phyloP scores from a whole-genome alignment of 2,329 filamentous ascomycete species.

The Cladosporium sp. region DNA sequence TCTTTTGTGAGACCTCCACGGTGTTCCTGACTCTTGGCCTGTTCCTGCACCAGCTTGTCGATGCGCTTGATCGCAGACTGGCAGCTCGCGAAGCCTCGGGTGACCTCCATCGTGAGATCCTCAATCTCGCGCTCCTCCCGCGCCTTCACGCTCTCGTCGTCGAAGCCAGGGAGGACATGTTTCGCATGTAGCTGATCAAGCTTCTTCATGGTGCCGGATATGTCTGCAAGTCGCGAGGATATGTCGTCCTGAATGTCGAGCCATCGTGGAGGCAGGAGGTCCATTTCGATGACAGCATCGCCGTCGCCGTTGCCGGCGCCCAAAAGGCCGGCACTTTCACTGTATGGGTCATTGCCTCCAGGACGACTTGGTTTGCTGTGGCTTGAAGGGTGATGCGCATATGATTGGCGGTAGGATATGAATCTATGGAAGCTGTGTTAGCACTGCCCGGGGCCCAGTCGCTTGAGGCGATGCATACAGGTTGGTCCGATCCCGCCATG shows the following conservation, averaged over 20 bases:
- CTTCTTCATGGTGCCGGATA: constrained; percentile 76
- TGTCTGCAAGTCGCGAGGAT: constrained; percentile 71
- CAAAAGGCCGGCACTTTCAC: constrained; percentile 76
- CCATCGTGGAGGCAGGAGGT: constrained; percentile 90
- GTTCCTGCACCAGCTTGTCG: constrained; percentile 79
- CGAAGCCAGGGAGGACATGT: constrained; percentile 92
- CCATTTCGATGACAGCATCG: constrained; percentile 97
- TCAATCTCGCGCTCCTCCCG: constrained; percentile 89
- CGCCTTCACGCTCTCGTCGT: constrained; percentile 85
- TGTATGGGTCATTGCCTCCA: constrained; percentile 40
- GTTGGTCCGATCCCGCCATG: constrained; percentile 96
- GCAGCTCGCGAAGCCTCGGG: constrained; percentile 81
- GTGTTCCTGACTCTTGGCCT: constrained; percentile 52
- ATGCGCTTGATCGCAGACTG: constrained; percentile 84
- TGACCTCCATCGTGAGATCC: constrained; percentile 82
- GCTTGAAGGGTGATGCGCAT: constrained; percentile 83
- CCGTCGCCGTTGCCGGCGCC: constrained; percentile 73
- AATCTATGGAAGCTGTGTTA: constrained; percentile 56
- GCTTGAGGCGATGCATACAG: constrained; percentile 59
- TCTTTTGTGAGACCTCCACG: constrained; percentile 64
- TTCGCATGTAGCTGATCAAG: constrained; percentile 95
- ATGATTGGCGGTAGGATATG: constrained; percentile 98
- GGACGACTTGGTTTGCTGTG: constrained; percentile 45
- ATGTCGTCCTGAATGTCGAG: constrained; percentile 94
- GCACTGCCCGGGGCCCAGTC: constrained; percentile 3